Percentiles rank a stretch among this genome's conserved stretches.
Conservation (phyloP, 495 filamentous ascomycete genomes). For the Aspergillus heteromorphus region DNA sequence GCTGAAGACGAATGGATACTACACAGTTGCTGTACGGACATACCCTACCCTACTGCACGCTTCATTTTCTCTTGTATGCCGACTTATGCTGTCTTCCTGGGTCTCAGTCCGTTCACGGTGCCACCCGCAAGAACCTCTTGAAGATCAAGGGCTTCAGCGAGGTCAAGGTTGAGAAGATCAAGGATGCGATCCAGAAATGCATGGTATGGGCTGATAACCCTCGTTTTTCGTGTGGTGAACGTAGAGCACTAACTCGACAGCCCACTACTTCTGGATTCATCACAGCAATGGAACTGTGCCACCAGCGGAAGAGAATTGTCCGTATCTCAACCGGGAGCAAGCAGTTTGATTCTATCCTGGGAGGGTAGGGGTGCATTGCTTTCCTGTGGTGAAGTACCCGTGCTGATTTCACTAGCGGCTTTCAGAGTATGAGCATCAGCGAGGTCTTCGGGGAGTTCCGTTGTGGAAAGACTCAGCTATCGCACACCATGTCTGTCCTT, state of each 20-base stretch:
- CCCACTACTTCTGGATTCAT: conserved; percentile 66
- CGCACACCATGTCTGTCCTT: conserved; percentile 65
- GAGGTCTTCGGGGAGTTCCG: conserved; percentile 72
- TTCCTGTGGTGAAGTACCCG: neutral
- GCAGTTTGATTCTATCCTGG: conserved; percentile 67
- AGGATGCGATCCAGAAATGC: conserved; percentile 69
- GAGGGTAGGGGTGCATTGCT: conserved; percentile 44
- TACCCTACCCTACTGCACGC: neutral
- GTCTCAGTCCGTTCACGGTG: conserved; percentile 57
- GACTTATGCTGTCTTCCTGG: conserved; percentile 2
- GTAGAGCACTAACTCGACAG: conserved; percentile 27
- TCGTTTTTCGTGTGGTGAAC: neutral
- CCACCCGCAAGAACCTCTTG: conserved; percentile 59
- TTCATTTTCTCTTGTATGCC: neutral
- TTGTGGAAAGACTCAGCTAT: conserved; percentile 71
- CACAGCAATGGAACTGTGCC: conserved; percentile 65
- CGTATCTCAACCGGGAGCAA: conserved; percentile 72
- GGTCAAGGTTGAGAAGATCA: conserved; percentile 76
- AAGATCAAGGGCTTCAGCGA: conserved; percentile 81
- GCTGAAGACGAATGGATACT: conserved; percentile 63
- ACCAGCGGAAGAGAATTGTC: conserved; percentile 62
- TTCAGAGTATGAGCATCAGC: conserved; percentile 76
- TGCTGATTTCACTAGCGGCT: conserved; percentile 46
- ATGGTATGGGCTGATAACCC: conserved; percentile 39
- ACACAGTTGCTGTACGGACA: conserved; percentile 59